Conservation (phyloP, 495 filamentous ascomycete genomes). For the Jackrogersella minutella region DNA sequence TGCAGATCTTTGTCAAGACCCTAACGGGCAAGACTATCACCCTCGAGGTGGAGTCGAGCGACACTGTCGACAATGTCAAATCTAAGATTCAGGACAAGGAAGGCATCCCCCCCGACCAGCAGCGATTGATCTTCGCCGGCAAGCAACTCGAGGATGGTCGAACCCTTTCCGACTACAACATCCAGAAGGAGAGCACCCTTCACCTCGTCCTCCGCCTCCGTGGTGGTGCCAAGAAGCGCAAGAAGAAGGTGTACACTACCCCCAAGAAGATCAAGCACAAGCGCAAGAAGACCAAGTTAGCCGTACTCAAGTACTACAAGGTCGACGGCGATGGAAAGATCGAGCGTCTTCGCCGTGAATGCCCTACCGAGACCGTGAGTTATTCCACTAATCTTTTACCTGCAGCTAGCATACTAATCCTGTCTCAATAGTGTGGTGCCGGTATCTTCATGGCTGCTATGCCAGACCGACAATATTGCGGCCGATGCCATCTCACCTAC, state of each 20-base stretch:
- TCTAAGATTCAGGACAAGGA: slow-evolving; percentile 96
- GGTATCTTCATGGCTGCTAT: slow-evolving; percentile 99
- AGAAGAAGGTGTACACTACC: slow-evolving; percentile 99
- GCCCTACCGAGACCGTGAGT: slow-evolving; percentile 88
- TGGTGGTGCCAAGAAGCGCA: slow-evolving; percentile 98
- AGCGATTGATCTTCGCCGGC: slow-evolving; percentile 99
- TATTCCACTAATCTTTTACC: slow-evolving; percentile 2
- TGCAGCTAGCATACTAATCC: slow-evolving; percentile 35
- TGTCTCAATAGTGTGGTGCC: slow-evolving; percentile 79
- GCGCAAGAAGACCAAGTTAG: slow-evolving; percentile 99
- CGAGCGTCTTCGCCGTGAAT: slow-evolving; percentile 97
- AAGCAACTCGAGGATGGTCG: slow-evolving; percentile 99
- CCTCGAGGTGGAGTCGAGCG: slow-evolving; percentile 99
- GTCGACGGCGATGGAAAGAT: slow-evolving; percentile 99
- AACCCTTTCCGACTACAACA: slow-evolving; percentile 99
- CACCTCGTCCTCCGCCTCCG: slow-evolving; percentile 98
- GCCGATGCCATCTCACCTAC: slow-evolving; percentile 99
- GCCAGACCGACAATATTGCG: slow-evolving; percentile 99
- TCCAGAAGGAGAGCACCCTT: slow-evolving; percentile 99
- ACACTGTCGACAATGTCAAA: slow-evolving; percentile 99
- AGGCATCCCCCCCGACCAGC: slow-evolving; percentile 99
- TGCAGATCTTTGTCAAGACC: slow-evolving; percentile 99
- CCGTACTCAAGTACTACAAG: slow-evolving; percentile 99
- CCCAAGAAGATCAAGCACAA: slow-evolving; percentile 99
- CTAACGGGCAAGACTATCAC: slow-evolving; percentile 99